Evolutionary conservation across 2,329 filamentous ascomycete genomes (phyloP), one percentile per base, ranked within the genome.

Genomic region (Pyrenochaeta sp.): DNA sequence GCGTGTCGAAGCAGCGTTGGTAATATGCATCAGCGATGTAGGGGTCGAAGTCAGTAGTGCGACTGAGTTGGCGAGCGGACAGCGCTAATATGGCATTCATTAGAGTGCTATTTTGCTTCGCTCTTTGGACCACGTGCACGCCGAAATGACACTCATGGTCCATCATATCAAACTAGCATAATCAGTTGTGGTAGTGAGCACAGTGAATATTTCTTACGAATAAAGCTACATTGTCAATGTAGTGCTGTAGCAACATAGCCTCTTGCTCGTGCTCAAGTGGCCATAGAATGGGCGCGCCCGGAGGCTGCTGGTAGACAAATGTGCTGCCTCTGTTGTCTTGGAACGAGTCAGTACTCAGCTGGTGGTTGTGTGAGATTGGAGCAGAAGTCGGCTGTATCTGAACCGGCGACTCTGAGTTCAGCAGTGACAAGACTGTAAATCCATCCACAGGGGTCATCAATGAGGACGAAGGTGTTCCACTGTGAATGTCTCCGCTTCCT

Each of bases 11-110:
- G 47, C 77, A 78, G 4, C 68, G 67, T 51, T 77, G 73, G 40
- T 78, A 77, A 49, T 79, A 78, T 3, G 74, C 73, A 55, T 78
- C 77, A 6, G 77, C 76, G 10, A 78, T 72, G 42, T 73, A 76
- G 5, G 77, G 67, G 49, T 78, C 75, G 44, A 77, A 77, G 12
- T 67, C 60, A 1, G 68, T 67, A 9, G 73, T 78, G 6, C 74
- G 72, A 51, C 76, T 78, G 12, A 79, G 61, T 50, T 78, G 76
- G 23, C 76, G 75, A 15, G 77, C 77, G 18, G 77, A 78, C 27
- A 79, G 55, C 17, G 77, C 77, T 44, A 79, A 61, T 21, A 79
- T 74, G 20, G 77, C 77, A 37, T 79, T 77, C 67, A 78, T 76
- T 14, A 79, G 45, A 4, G 75, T 76, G 43, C 68, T 74, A 45